A percentile compares a stretch with the other conserved stretches of the same genome.
phyloP scores from a whole-genome alignment of 768 basidiomycete species.

The Amanita jacksonii region DNA sequence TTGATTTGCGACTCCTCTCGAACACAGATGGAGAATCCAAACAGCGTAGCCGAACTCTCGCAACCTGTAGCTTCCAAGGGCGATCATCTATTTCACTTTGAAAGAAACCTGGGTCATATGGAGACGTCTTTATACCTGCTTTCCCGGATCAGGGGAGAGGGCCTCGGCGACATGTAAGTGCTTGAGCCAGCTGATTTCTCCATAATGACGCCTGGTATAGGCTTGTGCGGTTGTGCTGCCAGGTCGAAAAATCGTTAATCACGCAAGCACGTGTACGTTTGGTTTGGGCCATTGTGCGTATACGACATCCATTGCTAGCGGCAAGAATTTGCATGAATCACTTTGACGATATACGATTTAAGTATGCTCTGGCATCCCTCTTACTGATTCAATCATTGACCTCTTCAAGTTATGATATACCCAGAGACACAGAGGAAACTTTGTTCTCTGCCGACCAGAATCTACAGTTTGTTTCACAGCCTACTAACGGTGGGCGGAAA shows the following conservation, averaged over 20 bases:
- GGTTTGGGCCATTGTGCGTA: constrained; percentile 65
- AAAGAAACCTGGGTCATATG: constrained; percentile 61
- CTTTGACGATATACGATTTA: constrained; percentile 58
- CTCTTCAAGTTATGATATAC: constrained; percentile 34
- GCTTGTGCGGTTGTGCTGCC: constrained; percentile 73
- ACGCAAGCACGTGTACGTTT: constrained; percentile 37
- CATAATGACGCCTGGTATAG: constrained; percentile 24
- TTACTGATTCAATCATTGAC: constrained; percentile 1
- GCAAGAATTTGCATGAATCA: constrained; percentile 48
- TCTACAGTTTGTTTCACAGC: constrained; percentile 40
- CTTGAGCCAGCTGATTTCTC: not conserved
- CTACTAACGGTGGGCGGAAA: constrained; percentile 41
- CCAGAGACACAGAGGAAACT: constrained; percentile 32
- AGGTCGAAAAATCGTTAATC: constrained; percentile 34
- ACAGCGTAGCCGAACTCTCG: too few species aligned
- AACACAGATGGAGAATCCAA: too few species aligned
- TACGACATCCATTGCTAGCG: constrained; percentile 63
- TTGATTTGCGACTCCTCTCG: too few species aligned
- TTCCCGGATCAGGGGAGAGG: constrained; percentile 57
- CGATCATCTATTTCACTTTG: too few species aligned
- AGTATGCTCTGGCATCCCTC: constrained; percentile 35
- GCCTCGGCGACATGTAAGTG: constrained; percentile 80
- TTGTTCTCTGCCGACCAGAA: constrained; percentile 36
- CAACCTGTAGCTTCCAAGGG: too few species aligned
- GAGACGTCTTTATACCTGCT: constrained; percentile 77